These are phyloP conservation scores for Hirsutella minnesotensis DNA, from an alignment of 2,329 filamentous ascomycete genomes.

Conservation along the genomic window DNA sequence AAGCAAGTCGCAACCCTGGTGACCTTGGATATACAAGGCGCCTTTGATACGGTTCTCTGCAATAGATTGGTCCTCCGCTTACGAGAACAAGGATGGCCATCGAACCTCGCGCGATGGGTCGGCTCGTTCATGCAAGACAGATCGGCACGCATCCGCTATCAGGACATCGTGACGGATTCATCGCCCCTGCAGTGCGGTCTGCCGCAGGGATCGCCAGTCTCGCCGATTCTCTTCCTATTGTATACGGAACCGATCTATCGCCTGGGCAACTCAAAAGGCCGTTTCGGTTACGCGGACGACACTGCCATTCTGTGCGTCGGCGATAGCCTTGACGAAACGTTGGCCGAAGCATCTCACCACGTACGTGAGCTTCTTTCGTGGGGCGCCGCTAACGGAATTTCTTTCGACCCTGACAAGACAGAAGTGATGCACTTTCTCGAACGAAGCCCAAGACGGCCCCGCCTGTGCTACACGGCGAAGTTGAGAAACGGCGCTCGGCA, in stretches of 20 bases:
- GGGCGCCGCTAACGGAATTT: no score
- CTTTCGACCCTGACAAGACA: neutral
- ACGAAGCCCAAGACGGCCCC: neutral
- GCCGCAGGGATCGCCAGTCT: slow-evolving; percentile 8
- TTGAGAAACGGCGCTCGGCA: neutral
- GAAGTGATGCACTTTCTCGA: neutral
- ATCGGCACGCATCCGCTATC: neutral
- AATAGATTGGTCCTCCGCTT: slow-evolving; percentile 9
- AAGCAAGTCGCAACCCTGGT: slow-evolving; percentile 6
- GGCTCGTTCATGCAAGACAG: slow-evolving; percentile 7
- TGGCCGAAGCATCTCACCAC: neutral
- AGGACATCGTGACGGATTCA: slow-evolving; percentile 3
- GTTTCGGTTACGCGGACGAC: neutral
- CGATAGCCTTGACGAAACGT: neutral
- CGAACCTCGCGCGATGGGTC: slow-evolving; percentile 5
- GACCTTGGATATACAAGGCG: slow-evolving; percentile 8
- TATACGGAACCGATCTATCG: slow-evolving; percentile 8
- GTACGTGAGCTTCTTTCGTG: no score
- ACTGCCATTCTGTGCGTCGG: neutral
- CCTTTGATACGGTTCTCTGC: slow-evolving; percentile 8
- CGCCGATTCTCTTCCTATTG: slow-evolving; percentile 9
- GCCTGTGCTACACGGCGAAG: neutral
- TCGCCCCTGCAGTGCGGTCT: slow-evolving; percentile 4
- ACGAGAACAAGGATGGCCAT: slow-evolving; percentile 7
- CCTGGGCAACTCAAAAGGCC: neutral